A percentile compares a stretch with the other conserved stretches of the same genome.
phyloP scores from a whole-genome alignment of 768 basidiomycete species.

The Tylopilus cervinicoccineus region DNA sequence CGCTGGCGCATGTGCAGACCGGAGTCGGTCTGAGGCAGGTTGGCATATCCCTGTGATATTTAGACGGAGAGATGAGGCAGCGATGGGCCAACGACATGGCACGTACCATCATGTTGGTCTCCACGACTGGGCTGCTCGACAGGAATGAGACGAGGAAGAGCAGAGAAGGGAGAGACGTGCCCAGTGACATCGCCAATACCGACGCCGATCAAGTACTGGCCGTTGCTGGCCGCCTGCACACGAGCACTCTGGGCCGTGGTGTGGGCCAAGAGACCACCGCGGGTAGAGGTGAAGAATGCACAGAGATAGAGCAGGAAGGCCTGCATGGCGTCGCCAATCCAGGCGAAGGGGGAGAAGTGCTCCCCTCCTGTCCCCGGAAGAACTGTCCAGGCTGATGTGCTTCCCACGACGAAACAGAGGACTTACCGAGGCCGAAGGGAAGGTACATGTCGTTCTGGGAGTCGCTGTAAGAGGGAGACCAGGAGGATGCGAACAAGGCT shows the following conservation, averaged over 20 bases:
- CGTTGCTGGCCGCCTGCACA: constrained; percentile 3
- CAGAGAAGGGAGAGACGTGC: constrained; percentile 30
- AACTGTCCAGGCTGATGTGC: too few relatives aligned
- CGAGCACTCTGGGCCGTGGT: background rate
- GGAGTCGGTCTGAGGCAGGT: constrained; percentile 58
- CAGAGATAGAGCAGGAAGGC: constrained; percentile 40
- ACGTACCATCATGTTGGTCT: constrained; percentile 79
- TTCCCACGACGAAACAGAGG: too few relatives aligned
- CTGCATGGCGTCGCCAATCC: constrained; percentile 37
- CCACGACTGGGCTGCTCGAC: constrained; percentile 58
- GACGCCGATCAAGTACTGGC: constrained; percentile 25
- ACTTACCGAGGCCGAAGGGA: too few relatives aligned
- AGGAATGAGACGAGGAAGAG: background rate
- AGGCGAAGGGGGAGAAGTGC: constrained; percentile 14
- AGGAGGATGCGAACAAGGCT: too few relatives aligned
- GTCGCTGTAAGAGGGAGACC: too few relatives aligned
- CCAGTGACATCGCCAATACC: constrained; percentile 70
- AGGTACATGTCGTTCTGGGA: too few relatives aligned
- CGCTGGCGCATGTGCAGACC: constrained; percentile 79
- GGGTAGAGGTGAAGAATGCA: constrained; percentile 38
- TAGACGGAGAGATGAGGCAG: background rate
- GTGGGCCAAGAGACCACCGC: constrained; percentile 25
- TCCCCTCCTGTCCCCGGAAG: background rate
- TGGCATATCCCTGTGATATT: constrained; percentile 58
- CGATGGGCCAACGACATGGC: background rate